Percentiles rank a stretch among this genome's conserved stretches.
Conservation (phyloP, 306 rosid genomes). For the Malus domestica region ASM211411v1 NC_041793.1:30153501-30154000, state of each 20-base stretch:
- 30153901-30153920: background rate
- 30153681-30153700: background rate
- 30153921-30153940: slow-evolving; percentile 74
- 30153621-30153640: background rate
- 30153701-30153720: background rate
- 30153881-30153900: background rate
- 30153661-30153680: background rate
- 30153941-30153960: slow-evolving; percentile 97
- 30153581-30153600: background rate
- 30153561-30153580: background rate
- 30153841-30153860: background rate
- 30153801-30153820: background rate
- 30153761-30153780: background rate
- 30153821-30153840: background rate
- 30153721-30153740: background rate
- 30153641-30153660: background rate
- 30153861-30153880: background rate
- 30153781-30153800: background rate
- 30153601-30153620: background rate
- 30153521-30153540: background rate
- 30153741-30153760: background rate
- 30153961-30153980: slow-evolving; percentile 69
- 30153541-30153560: background rate
- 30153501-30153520: background rate
- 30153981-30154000: slow-evolving; percentile 57